Evolutionary conservation across 2,329 filamentous ascomycete species (phyloP), one percentile per base, ranked within the genome.

Genomic region (Colletotrichum agaves): DNA sequence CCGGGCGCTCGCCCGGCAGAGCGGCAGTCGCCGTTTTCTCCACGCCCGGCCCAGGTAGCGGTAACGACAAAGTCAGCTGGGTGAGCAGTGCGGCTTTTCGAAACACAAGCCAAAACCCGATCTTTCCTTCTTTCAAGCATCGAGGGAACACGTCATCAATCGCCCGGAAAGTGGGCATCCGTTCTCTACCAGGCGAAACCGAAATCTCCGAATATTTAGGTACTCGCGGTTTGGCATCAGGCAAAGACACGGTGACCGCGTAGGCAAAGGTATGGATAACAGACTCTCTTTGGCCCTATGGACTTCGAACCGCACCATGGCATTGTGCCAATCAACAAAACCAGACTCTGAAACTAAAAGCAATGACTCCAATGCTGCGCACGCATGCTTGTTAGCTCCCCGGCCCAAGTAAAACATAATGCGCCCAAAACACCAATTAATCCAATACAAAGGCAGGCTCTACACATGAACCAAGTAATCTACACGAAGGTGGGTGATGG

Each of bases 1-100:
- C 64, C 44, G 61, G 41, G 43, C 44, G 46, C 49, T 56, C n/a
- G n/a, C n/a, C n/a, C 60, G 46, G 37, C 64, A 27, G 60, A 64
- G 65, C 47, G 47, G 61, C 61, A 19, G 31, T 46, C 39, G 35
- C 52, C 43, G 37, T 58, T 35, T 46, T 58, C 52, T 63, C 41
- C 53, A 44, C 23, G 44, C n/a, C 31, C 39, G 52, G 39, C n/a
- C 41, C 55, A 47, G 52, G 8, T 17, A 46, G 59, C 39, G 27
- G 23, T 23, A 50, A 52, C 21, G 21, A 10, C 46, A 27, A 13
- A 21, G 31, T 33, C 17, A 31, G 37, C 39, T 37, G 17, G 27
- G 19, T 33, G 55, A 58, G 23, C 55, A 33, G 39, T 31, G 55
- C 55, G 37, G 11, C 12, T 60, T n/a, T 19, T 31, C 49, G 43